Evolutionary conservation across 2,329 filamentous ascomycete species (phyloP).

Genomic region (Xylaria sp.): DNA sequence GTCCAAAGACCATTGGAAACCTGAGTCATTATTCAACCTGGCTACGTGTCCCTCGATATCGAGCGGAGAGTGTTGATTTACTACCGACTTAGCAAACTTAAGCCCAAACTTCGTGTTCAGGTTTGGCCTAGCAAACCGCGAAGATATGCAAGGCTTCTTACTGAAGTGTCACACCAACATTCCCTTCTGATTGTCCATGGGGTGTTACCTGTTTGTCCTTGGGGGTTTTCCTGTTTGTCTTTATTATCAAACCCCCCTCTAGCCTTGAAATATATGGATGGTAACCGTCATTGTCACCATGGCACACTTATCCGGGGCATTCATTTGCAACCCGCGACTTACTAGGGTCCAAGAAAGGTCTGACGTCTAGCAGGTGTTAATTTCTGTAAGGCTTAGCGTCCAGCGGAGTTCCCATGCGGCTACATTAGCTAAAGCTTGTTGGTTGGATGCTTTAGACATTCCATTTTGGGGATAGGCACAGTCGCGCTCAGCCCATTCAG

Average conservation of each 20-base stretch:
- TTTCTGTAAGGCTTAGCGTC: background rate
- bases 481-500: background rate
- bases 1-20: no score
- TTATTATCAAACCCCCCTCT: background rate
- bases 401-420: background rate
- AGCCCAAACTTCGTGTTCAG: background rate
- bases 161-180: background rate
- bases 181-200: background rate
- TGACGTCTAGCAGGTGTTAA: background rate
- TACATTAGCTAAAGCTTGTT: background rate
- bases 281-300: background rate
- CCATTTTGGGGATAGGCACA: background rate
- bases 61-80: background rate
- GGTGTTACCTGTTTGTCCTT: background rate
- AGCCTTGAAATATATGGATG: background rate
- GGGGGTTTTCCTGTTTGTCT: background rate
- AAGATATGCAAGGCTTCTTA: background rate
- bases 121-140: background rate
- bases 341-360: slow-evolving; percentile 6
- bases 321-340: slow-evolving; percentile 12
- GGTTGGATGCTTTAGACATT: background rate
- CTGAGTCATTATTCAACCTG: no score
- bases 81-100: background rate
- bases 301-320: slow-evolving; percentile 1
- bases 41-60: no score